Conservation (phyloP, 345 rosid species). For the Stellera chamaejasme region DNA sequence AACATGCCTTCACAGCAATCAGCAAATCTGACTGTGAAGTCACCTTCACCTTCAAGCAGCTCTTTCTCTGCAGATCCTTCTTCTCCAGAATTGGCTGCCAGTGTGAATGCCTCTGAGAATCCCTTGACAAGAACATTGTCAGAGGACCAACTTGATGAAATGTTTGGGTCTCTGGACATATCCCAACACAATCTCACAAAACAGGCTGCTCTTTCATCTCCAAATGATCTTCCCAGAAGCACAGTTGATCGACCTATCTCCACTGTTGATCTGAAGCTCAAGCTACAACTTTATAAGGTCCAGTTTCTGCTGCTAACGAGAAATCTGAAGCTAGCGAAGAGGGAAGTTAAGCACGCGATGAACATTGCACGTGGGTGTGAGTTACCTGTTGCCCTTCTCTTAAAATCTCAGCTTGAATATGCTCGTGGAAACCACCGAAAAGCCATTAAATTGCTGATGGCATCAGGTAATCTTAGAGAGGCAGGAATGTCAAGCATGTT, state of each 20-base stretch:
- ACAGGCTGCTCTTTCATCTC: constrained; percentile 43
- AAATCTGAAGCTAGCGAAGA: constrained; percentile 89
- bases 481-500: constrained; percentile 67
- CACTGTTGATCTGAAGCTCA: constrained; percentile 72
- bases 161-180: constrained; percentile 46
- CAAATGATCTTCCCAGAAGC: constrained; percentile 51
- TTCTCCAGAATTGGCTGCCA: constrained; percentile 46
- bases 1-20: constrained; percentile 47
- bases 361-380: constrained; percentile 85
- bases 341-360: constrained; percentile 95
- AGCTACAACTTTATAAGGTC: constrained; percentile 93
- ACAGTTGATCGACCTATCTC: constrained; percentile 46
- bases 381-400: constrained; percentile 76
- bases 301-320: constrained; percentile 77
- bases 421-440: constrained; percentile 91
- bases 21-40: constrained; percentile 46
- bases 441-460: constrained; percentile 89
- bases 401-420: constrained; percentile 96
- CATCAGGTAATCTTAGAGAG: constrained; percentile 61
- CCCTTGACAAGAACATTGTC: constrained; percentile 60
- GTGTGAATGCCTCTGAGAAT: constrained; percentile 52
- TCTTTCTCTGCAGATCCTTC: constrained; percentile 50
- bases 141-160: constrained; percentile 81
- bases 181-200: constrained; percentile 56
- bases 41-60: constrained; percentile 55